phyloP scores from a whole-genome alignment of 2,329 filamentous ascomycete species.

The Fusarium sp. region DNA sequence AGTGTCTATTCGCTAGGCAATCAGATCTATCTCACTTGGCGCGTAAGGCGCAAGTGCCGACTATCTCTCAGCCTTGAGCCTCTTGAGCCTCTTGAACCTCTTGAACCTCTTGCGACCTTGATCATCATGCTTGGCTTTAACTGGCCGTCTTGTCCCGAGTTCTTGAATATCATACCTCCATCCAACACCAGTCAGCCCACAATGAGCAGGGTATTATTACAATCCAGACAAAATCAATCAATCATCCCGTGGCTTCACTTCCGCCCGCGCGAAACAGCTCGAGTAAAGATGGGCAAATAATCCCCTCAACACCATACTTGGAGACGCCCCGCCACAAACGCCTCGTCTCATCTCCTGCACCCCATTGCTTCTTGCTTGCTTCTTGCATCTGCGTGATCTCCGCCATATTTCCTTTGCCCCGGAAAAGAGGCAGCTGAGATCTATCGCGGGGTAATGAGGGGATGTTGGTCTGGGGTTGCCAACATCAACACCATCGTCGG shows the following conservation, averaged over 20 bases:
- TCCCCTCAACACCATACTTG: constrained; percentile 2
- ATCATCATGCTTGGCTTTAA: not conserved
- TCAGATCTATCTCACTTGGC: constrained; percentile 8
- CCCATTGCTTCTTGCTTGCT: constrained; percentile 3
- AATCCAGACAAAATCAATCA: constrained; percentile 28
- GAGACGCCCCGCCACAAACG: constrained; percentile 10
- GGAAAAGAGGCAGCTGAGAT: constrained; percentile 15
- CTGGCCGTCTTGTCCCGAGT: not conserved
- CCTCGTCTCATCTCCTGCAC: constrained; percentile 21
- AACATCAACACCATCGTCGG: constrained; percentile 3
- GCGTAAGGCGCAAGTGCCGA: constrained; percentile 11
- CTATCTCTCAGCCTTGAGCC: constrained; percentile 2
- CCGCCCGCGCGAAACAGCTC: constrained; percentile 23
- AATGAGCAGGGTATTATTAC: constrained; percentile 43
- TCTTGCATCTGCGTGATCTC: constrained; percentile 7
- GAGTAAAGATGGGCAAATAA: constrained; percentile 8
- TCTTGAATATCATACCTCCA: constrained; percentile 6
- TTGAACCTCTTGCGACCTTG: not conserved
- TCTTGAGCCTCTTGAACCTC: not conserved
- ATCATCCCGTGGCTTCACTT: constrained; percentile 20
- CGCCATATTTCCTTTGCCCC: constrained; percentile 15
- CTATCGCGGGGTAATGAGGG: constrained; percentile 11
- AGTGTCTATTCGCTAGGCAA: constrained; percentile 17
- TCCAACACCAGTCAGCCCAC: constrained; percentile 32
- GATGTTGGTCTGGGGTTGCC: constrained; percentile 4